These are phyloP conservation scores for Lyophyllum shimeji DNA, from an alignment of 768 basidiomycete genomes.

Conservation along the genomic window DNA sequence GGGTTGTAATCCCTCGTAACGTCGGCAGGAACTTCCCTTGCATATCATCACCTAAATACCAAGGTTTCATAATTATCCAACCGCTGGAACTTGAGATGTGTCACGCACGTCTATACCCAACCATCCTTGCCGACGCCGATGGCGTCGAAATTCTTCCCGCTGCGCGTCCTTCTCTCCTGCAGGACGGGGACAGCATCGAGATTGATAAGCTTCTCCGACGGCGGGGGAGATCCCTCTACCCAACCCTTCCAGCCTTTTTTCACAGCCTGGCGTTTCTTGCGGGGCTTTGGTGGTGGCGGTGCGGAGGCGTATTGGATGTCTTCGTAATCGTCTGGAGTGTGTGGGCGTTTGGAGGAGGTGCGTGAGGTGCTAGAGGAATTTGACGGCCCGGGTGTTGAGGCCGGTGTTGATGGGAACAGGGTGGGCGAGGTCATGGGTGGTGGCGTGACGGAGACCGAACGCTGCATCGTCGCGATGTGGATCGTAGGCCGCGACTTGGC, in stretches of 20 bases:
- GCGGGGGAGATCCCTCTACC: conserved; percentile 83
- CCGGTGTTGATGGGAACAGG: conserved; percentile 54
- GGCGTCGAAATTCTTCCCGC: conserved; percentile 83
- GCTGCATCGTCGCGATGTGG: conserved; percentile 66
- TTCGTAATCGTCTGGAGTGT: conserved; percentile 68
- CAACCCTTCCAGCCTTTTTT: conserved; percentile 91
- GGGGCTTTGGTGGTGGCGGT: conserved; percentile 30
- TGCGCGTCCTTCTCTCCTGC: conserved; percentile 75
- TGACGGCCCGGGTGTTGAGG: conserved; percentile 75
- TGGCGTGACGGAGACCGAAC: conserved; percentile 74
- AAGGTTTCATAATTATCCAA: conserved; percentile 44
- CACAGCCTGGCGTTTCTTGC: conserved; percentile 62
- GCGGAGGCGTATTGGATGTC: conserved; percentile 27
- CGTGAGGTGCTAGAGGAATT: conserved; percentile 71
- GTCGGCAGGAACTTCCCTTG: conserved; percentile 24
- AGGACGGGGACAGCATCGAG: conserved; percentile 71
- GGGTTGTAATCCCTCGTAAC: conserved; percentile 2
- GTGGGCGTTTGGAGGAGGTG: conserved; percentile 79
- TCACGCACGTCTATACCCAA: conserved; percentile 66
- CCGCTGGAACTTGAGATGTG: conserved; percentile 40
- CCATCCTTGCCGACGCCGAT: conserved; percentile 75
- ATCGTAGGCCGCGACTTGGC: conserved; percentile 59
- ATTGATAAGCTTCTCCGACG: conserved; percentile 80
- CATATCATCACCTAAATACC: conserved; percentile 21
- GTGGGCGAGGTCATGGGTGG: conserved; percentile 53